Percentiles rank a stretch among this genome's conserved stretches.
phyloP scores from a whole-genome alignment of 768 basidiomycete genomes.

The Tricholoma bakamatsutake region DNA sequence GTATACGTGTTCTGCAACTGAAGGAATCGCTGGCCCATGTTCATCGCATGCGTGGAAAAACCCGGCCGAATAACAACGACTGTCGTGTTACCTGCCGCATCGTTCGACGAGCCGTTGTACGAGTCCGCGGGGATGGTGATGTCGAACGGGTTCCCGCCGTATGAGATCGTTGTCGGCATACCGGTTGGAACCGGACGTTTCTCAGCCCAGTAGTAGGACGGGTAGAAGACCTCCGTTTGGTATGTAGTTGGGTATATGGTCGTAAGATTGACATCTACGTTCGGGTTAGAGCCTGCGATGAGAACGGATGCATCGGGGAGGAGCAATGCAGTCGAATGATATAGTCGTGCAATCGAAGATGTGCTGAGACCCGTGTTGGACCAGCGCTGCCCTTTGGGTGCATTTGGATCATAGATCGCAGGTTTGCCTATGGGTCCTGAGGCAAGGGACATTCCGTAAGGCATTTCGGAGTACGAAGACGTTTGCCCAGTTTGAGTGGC shows the following conservation, averaged over 20 bases:
- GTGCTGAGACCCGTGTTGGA: constrained; percentile 50
- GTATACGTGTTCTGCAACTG: constrained; percentile 70
- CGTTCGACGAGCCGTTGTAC: constrained; percentile 61
- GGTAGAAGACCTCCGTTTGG: constrained; percentile 85
- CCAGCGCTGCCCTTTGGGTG: constrained; percentile 58
- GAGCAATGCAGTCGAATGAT: constrained; percentile 76
- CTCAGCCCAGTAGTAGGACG: constrained; percentile 74
- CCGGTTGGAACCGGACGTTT: constrained; percentile 66
- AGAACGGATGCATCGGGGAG: constrained; percentile 80
- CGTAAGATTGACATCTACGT: constrained; percentile 67
- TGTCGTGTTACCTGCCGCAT: constrained; percentile 67
- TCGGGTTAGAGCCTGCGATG: constrained; percentile 91
- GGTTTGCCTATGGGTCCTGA: constrained; percentile 63
- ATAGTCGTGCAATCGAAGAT: constrained; percentile 62
- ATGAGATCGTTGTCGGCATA: constrained; percentile 65
- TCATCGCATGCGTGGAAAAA: constrained; percentile 82
- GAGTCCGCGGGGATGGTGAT: constrained; percentile 61
- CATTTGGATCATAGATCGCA: constrained; percentile 65
- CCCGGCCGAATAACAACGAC: constrained; percentile 79
- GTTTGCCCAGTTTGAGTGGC: constrained; percentile 43
- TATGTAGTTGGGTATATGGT: constrained; percentile 73
- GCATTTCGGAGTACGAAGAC: constrained; percentile 45
- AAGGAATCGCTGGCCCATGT: constrained; percentile 78
- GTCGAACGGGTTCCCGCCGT: constrained; percentile 81
- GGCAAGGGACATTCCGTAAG: constrained; percentile 55